Evolutionary conservation across 495 filamentous ascomycete genomes (phyloP).

Genomic region (Lasiosphaeriaceae sp.): DNA sequence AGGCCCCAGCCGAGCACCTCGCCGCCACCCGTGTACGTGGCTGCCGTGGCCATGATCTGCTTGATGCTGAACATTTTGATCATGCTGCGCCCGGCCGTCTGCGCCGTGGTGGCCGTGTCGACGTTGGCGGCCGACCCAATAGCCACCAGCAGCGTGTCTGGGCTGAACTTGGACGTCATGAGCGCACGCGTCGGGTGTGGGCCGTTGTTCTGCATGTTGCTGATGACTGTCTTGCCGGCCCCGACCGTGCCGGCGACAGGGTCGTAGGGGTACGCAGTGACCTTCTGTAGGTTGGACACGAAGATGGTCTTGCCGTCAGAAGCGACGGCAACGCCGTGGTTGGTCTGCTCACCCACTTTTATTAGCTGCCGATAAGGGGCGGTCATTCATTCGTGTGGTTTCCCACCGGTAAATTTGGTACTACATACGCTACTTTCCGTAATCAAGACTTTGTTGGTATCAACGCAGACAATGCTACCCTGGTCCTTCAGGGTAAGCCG

Average conservation of each 20-base stretch:
- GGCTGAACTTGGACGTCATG: slow-evolving; percentile 42
- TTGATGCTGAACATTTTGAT: slow-evolving; percentile 54
- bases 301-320: slow-evolving; percentile 57
- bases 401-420: not conserved
- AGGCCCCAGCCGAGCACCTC: slow-evolving; percentile 61
- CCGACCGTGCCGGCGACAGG: slow-evolving; percentile 36
- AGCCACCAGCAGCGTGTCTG: slow-evolving; percentile 48
- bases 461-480: slow-evolving; percentile 42
- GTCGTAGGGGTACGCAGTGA: slow-evolving; percentile 56
- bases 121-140: slow-evolving; percentile 58
- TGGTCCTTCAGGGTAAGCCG: slow-evolving; percentile 43
- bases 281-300: slow-evolving; percentile 49
- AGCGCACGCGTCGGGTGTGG: slow-evolving; percentile 55
- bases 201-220: slow-evolving; percentile 44
- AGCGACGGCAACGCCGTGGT: slow-evolving; percentile 60
- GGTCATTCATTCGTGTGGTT: not conserved
- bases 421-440: slow-evolving; percentile 33
- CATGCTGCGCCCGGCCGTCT: slow-evolving; percentile 47
- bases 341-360: slow-evolving; percentile 34
- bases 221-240: slow-evolving; percentile 42
- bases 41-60: slow-evolving; percentile 20
- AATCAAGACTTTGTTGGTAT: slow-evolving; percentile 34
- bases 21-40: slow-evolving; percentile 43
- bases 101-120: slow-evolving; percentile 39
- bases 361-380: too few species aligned